phyloP scores from a whole-genome alignment of 2,329 filamentous ascomycete genomes.

The Beauveria sp. region DNA sequence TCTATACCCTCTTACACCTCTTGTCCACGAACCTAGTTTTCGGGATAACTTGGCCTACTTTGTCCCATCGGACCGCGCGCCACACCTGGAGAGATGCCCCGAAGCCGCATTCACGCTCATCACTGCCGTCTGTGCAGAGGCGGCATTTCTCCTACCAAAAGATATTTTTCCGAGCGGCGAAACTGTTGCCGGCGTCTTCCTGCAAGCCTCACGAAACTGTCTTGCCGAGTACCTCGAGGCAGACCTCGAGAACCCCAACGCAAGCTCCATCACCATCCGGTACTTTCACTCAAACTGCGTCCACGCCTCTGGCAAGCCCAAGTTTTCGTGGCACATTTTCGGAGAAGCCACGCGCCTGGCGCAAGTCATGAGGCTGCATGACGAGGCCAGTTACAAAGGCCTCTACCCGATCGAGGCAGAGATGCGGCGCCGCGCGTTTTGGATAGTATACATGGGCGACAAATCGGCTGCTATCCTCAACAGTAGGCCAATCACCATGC shows the following conservation, averaged over 20 bases:
- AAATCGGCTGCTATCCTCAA: constrained; percentile 33
- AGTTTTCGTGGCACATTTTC: constrained; percentile 38
- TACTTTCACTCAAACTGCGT: constrained; percentile 39
- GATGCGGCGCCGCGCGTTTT: constrained; percentile 28
- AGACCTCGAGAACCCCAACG: constrained; percentile 34
- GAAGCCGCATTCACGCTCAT: constrained; percentile 34
- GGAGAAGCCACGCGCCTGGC: constrained; percentile 34
- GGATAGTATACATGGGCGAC: constrained; percentile 33
- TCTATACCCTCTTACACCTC: constrained; percentile 33
- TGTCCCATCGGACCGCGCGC: neutral
- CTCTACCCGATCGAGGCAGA: constrained; percentile 31
- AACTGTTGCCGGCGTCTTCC: constrained; percentile 28
- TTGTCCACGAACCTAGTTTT: constrained; percentile 34
- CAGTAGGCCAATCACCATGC: constrained; percentile 34
- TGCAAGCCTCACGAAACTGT: constrained; percentile 31
- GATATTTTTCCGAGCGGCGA: constrained; percentile 33
- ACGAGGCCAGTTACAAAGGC: constrained; percentile 29
- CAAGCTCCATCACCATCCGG: constrained; percentile 34
- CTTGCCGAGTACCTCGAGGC: constrained; percentile 32
- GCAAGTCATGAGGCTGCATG: constrained; percentile 35
- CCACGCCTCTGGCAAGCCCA: constrained; percentile 34
- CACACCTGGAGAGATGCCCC: constrained; percentile 22
- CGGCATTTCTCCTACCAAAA: constrained; percentile 31
- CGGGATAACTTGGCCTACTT: constrained; percentile 29
- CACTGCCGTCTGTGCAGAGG: constrained; percentile 36